These are phyloP conservation scores for Tanacetum coccineum DNA, from an alignment of 129 eudicot species.

Conservation along the genomic window DNA sequence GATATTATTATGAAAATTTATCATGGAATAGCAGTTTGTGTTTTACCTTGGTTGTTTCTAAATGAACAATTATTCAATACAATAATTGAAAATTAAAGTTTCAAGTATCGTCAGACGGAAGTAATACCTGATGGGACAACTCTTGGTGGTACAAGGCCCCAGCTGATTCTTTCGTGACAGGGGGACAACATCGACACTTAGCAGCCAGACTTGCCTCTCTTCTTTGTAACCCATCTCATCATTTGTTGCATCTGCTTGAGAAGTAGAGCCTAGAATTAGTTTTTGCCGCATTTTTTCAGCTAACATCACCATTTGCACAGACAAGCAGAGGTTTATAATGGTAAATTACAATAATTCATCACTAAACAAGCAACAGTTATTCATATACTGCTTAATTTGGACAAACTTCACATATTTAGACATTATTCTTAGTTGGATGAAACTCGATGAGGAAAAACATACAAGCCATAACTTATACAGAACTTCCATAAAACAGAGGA, in stretches of 20 bases:
- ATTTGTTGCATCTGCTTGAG: conserved; percentile 48
- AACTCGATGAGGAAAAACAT: too few species aligned
- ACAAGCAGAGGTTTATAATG: too few species aligned
- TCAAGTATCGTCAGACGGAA: background rate
- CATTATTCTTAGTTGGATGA: too few species aligned
- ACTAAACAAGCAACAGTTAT: too few species aligned
- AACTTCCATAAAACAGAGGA: too few species aligned
- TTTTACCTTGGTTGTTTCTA: background rate
- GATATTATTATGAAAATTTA: too few species aligned
- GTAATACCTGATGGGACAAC: conserved; percentile 82
- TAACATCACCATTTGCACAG: conserved; percentile 90
- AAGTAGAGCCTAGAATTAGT: conserved; percentile 64
- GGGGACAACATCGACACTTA: conserved; percentile 92
- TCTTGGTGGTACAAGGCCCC: conserved; percentile 98
- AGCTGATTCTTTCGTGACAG: conserved; percentile 96
- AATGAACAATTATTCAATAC: background rate
- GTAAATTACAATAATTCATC: too few species aligned
- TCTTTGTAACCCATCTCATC: conserved; percentile 94
- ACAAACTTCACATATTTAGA: too few species aligned
- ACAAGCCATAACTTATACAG: too few species aligned
- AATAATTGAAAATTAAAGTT: conserved; percentile 4
- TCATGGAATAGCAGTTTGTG: background rate
- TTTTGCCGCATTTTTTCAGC: conserved; percentile 94
- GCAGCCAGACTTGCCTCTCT: conserved; percentile 94
- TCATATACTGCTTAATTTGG: too few species aligned